These are phyloP conservation scores for Effrenium voratum DNA, from an alignment of 73 alveolate genomes.

Conservation along the genomic window DNA sequence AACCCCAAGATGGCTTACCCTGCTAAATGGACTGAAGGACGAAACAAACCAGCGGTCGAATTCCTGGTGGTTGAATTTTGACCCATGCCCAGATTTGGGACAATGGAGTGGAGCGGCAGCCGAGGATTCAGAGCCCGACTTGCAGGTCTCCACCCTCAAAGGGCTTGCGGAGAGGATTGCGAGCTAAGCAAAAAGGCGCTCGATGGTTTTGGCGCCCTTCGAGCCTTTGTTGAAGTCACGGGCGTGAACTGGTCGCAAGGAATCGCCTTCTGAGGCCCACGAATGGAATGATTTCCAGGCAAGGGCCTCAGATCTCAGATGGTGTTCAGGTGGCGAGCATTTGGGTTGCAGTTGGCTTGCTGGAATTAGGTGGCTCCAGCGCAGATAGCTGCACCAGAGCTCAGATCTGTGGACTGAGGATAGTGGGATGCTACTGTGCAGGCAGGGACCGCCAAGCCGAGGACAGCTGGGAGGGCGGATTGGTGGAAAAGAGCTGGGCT, in stretches of 20 bases:
- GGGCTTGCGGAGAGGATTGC: constrained; percentile 55
- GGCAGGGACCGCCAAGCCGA: constrained; percentile 52
- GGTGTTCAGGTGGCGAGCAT: not conserved
- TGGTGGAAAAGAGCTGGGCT: not conserved
- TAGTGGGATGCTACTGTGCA: constrained; percentile 82
- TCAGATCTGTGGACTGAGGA: not conserved
- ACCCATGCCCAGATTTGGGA: not conserved
- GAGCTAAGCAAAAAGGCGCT: not conserved
- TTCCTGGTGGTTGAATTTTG: not conserved
- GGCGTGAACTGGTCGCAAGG: not conserved
- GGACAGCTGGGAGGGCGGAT: not conserved
- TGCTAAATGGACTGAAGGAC: too few relatives aligned
- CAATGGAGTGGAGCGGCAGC: not conserved
- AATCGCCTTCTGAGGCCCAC: not conserved
- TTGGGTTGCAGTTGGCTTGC: not conserved
- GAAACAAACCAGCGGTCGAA: too few relatives aligned
- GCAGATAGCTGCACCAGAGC: not conserved
- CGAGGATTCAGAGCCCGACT: constrained; percentile 63
- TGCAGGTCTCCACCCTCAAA: constrained; percentile 24
- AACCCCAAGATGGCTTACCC: too few relatives aligned
- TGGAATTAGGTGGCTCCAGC: not conserved
- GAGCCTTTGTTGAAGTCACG: not conserved
- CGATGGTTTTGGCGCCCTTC: not conserved
- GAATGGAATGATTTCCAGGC: constrained; percentile 55
- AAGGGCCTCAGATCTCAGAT: not conserved